Base-by-base conservation (phyloP, 148 eudicot genomes). In the Persicaria maculosa region DNA sequence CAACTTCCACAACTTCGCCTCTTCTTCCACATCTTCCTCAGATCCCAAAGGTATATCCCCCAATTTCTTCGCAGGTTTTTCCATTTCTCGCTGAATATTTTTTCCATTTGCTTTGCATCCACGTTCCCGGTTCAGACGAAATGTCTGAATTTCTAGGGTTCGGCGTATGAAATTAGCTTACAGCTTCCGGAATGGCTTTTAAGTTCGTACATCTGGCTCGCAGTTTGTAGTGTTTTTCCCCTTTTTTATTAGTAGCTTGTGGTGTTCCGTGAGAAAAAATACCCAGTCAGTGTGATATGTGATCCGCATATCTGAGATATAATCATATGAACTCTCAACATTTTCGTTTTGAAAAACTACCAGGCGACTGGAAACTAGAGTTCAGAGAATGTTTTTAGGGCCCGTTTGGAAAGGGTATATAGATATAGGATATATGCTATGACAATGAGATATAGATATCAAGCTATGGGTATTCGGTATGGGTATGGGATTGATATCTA, bases 41-140 rank as follows among this genome's bases (percentile, higher is more conserved):
- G 79, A 86, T 83, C 81, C 85, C 57, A 75, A 82, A 74, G 93
- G 93, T 88, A 85, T 15, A 15, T 15, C 36, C n/a, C n/a, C 19
- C 54, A 68, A 52, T 22, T 74, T 16, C n/a, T 43, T 45, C 12
- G 44, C 16, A 43, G 31, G 44, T 48, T 54, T 20, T 50, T 53
- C 45, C 14, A 6, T 73, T 4, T 52, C 72, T 20, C 17, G n/a
- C 36, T 16, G 40, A 46, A 31, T 19, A 9, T 62, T 4, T 31
- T 64, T 36, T 59, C 3, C 8, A 59, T 59, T 4, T 59, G 40
- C 43, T 59, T 11, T 9, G 45, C 68, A 36, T 45, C 52, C 36
- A 70, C 4, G 53, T n/a, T 7, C n/a, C 52, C 31, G 45, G 7
- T 70, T 20, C 72, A 68, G 9, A 19, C 44, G 68, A 9, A 61